Base-by-base conservation (phyloP, 148 eudicot species). In the Rhododendron ovatum region DNA sequence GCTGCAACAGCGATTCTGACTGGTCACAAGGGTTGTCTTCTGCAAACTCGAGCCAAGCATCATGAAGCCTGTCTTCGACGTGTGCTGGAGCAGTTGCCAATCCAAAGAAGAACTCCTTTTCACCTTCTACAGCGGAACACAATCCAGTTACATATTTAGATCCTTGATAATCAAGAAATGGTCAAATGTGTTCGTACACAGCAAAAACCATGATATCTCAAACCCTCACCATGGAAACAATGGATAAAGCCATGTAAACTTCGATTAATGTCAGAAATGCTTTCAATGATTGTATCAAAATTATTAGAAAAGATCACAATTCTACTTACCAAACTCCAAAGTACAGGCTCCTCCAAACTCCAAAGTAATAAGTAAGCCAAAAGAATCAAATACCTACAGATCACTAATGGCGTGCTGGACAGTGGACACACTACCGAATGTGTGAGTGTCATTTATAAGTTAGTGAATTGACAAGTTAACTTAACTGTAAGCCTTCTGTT, bases 61-160 rank as follows among this genome's bases (percentile, higher is more conserved):
- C 99, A 89, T 94, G 35, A 26, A 97, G 96, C 91, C 89, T 93
- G 87, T 97, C 99, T 89, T 97, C 99, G 74, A 95, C 98, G 79
- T 97, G 99, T 61, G 99, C 99, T 2, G 99, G 98, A 57, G 99
- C 99, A 35, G 98, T 97, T 77, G 98, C 99, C 92, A 97, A 89
- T 76, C 99, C 99, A 86, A 97, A 97, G 88, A 97, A 97, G 94
- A 97, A 97, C 88, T 93, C 94, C 7, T 84, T 65, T 78, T 93
- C 95, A 76, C 89, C 96, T 65, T 89, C 95, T 95, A 88, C 84
- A 88, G 33, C 35, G 71, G 77, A 84, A 79, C 74, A 73, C 51
- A n/a, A 7, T 22, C 17, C 11, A 57, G 28, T 24, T 79, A 53
- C 80, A 84, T 61, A 33, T 81, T 69, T 35, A 79, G 84, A 24